Evolutionary conservation across 257 asterid genomes (phyloP), one percentile per base, ranked within the genome.

Genomic region (Lithospermum erythrorhizon): DNA sequence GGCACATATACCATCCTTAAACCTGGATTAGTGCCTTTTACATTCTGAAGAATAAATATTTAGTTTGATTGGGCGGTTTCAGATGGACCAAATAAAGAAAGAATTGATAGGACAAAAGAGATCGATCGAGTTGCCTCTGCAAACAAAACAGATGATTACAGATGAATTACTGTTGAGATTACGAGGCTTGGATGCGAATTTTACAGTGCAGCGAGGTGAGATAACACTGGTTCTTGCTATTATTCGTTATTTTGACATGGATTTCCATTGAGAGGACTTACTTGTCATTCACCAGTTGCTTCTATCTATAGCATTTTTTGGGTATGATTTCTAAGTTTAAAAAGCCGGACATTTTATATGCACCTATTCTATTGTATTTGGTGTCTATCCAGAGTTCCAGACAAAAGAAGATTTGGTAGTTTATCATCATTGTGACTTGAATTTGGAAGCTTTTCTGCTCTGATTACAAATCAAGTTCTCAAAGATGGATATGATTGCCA

Each of bases 151-250:
- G 67, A 81, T 73, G 81, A 71, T 93, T 56, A 64, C 75, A 57
- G 70, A 79, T 64, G 99, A 84, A 76, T 75, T 93, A 35, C 68
- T 79, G 13, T 56, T 58, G 62, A 75, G 71, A 63, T 76, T 93
- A 69, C 78, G 83, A 79, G 78, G 80, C 79, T 64, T 84, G 82
- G 65, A 67, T 73, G 72, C 76, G 56, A 72, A 73, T 69, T 57
- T 79, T 9, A 79, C 88, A 9, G 35, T 66, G 68, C 86, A 76
- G 70, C 79, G 58, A 68, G 94, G 99, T 89, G 72, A 60, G 86
- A 66, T 30, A 62, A 32, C 55, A 52, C 41, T 61, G 25, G 66
- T 32, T 67, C 59, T 62, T 48, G 64, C 51, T 21, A 47, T 66
- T 35, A 35, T 9, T 45, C 10, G 45, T 16, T 15, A 52, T n/a